A percentile compares a stretch with the other conserved stretches of the same genome.
phyloP scores from a whole-genome alignment of 805 yeast species.

The Pichia gijzeniarum region DNA sequence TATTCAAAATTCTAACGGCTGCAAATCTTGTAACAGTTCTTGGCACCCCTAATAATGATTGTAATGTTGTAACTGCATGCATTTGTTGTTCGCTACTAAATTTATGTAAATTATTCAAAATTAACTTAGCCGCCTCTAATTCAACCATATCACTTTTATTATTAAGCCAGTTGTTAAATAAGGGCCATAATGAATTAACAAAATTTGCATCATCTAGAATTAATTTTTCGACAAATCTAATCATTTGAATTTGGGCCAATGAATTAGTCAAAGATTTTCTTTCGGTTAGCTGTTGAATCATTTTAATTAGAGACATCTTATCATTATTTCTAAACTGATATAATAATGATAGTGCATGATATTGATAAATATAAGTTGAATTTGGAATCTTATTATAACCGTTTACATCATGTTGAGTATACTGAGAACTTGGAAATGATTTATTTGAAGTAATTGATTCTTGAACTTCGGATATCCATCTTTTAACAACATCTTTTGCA shows the following conservation, averaged over 20 bases:
- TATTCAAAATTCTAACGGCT: conserved; percentile 85
- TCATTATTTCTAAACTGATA: conserved; percentile 87
- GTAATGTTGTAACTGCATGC: conserved; percentile 66
- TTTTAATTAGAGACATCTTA: conserved; percentile 86
- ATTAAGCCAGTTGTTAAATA: conserved; percentile 63
- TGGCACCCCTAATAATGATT: conserved; percentile 75
- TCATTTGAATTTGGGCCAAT: conserved; percentile 77
- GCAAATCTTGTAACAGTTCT: conserved; percentile 87
- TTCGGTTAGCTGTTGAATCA: conserved; percentile 68
- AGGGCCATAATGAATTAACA: conserved; percentile 51
- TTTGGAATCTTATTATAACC: conserved; percentile 51
- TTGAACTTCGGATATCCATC: conserved; percentile 91
- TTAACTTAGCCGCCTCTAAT: conserved; percentile 82
- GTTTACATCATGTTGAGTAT: conserved; percentile 49
- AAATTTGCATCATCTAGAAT: conserved; percentile 66
- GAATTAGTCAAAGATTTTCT: conserved; percentile 65
- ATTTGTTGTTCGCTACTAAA: conserved; percentile 61
- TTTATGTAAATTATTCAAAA: conserved; percentile 44
- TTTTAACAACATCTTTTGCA: conserved; percentile 84
- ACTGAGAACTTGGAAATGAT: conserved; percentile 43
- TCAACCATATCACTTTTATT: conserved; percentile 86
- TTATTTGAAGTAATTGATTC: conserved; percentile 74
- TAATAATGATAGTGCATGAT: conserved; percentile 89
- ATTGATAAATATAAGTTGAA: conserved; percentile 81
- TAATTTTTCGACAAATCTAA: conserved; percentile 71